Evolutionary conservation across 768 basidiomycete species (phyloP), one percentile per base, ranked within the genome.

Genomic region (Lactarius akahatsu): DNA sequence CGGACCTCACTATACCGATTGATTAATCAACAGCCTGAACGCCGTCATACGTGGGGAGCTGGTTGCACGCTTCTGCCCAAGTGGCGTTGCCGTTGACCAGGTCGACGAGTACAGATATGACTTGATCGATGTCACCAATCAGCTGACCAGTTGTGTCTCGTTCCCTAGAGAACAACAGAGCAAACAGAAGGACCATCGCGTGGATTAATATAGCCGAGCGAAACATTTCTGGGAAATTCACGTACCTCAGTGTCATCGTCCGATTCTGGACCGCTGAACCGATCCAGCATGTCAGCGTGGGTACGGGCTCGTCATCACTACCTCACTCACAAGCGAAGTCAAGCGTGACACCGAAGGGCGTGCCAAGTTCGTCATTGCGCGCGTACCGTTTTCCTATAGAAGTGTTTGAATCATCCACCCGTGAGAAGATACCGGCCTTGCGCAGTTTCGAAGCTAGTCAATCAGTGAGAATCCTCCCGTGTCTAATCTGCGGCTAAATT

Each of bases 361-460:
- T 98, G 69, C 97, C 97, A 55, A 99, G 85, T 79, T 98, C 97
- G 78, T 99, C 97, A 78, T 98, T 99, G 65, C 97, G 86, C 15
- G 97, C 88, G 78, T 98, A 98, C 16, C 96, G 94, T 79, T 92
- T 96, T 50, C 97, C 97, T 74, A 98, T 98, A 9, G 93, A 90
- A 40, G 91, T 88, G 72, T 90, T 92, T 28, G 96, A 98, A 75
- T 98, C 96, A 76, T 98, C 97, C 3, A 98, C 96, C 60, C 95
- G 86, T 57, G 92, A 89, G 74, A 94, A 93, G 61, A 98, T 85
- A 67, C 97, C 96, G 9, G 89, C 90, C 74, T 84, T 84, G 70
- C 97, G 90, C 73, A 98, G 81, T 75, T 95, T 92, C 40, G 85
- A 81, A 57, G 96, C 96, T 97, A 78, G 34, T 73, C 66, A 68